These are phyloP conservation scores for Trichophaea hybrida DNA, from an alignment of 2,329 filamentous ascomycete genomes.

Conservation along the genomic window DNA sequence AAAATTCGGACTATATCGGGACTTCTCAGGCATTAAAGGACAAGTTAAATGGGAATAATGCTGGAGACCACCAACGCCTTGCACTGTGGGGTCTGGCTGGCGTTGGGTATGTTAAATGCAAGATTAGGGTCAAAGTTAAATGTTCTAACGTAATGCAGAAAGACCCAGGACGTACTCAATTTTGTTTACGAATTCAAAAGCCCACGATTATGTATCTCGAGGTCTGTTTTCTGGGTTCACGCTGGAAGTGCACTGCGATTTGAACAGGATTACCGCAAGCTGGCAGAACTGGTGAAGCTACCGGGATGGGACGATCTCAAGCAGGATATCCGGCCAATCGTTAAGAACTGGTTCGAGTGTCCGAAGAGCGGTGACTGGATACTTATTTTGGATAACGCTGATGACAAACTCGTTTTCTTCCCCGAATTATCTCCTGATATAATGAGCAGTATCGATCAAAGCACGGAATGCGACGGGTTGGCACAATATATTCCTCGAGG, in stretches of 20 bases:
- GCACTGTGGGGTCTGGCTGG: no score
- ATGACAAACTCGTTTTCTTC: slow-evolving; percentile 7
- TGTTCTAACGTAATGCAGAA: slow-evolving; percentile 20
- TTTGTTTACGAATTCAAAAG: slow-evolving; percentile 26
- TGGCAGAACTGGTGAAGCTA: slow-evolving; percentile 10
- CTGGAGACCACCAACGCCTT: no score
- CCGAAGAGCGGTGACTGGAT: slow-evolving; percentile 9
- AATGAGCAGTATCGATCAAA: no score
- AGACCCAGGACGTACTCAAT: slow-evolving; percentile 33
- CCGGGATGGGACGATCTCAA: slow-evolving; percentile 7
- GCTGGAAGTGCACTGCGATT: slow-evolving; percentile 23
- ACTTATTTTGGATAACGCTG: slow-evolving; percentile 13
- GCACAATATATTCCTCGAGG: slow-evolving; percentile 6
- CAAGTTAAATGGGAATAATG: no score
- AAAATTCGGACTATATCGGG: no score
- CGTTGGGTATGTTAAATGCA: no score
- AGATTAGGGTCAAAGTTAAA: no score
- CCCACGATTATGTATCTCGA: no score
- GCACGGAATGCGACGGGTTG: not conserved
- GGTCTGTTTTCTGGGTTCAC: slow-evolving; percentile 36
- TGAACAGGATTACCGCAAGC: slow-evolving; percentile 18
- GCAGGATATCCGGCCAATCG: not conserved
- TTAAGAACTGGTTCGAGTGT: slow-evolving; percentile 10
- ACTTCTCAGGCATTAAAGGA: no score
- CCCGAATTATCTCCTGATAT: no score